Percentiles rank a stretch among this genome's conserved stretches.
Conservation (phyloP, 2,329 filamentous ascomycete species). For the Fusarium ramigenum region DNA sequence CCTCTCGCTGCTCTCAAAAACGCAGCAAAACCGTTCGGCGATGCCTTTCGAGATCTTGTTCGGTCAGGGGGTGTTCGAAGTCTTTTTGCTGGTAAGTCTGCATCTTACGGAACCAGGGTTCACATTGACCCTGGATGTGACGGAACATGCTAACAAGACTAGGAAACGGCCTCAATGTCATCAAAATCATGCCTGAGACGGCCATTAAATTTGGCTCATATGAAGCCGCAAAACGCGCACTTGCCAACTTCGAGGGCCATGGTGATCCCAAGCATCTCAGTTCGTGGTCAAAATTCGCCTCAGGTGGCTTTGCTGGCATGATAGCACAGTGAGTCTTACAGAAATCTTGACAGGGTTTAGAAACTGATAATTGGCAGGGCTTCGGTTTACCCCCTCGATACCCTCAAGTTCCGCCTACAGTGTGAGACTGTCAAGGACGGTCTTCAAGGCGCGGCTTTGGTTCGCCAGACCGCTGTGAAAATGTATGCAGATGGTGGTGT, state of each 20-base stretch:
- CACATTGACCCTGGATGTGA: background rate
- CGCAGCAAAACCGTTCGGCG: conserved; percentile 73
- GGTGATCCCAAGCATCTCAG: conserved; percentile 82
- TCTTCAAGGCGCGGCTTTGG: conserved; percentile 81
- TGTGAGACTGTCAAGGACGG: conserved; percentile 92
- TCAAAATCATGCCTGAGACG: conserved; percentile 99
- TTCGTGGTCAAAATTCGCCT: conserved; percentile 86
- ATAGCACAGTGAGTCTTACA: conserved; percentile 79
- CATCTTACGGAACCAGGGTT: background rate
- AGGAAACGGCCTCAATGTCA: conserved; percentile 96
- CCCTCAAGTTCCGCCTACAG: conserved; percentile 84
- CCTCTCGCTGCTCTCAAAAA: conserved; percentile 71
- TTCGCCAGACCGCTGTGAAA: conserved; percentile 82
- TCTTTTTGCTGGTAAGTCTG: conserved; percentile 84
- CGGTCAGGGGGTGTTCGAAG: conserved; percentile 85
- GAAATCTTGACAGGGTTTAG: background rate
- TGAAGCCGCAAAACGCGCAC: conserved; percentile 89
- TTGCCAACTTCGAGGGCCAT: conserved; percentile 89
- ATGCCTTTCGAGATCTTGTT: conserved; percentile 83
- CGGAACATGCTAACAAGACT: conserved; percentile 17
- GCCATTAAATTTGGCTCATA: conserved; percentile 99
- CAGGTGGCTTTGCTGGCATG: conserved; percentile 92
- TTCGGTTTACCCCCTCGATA: conserved; percentile 93
- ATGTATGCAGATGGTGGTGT: conserved; percentile 84
- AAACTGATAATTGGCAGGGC: conserved; percentile 61